Percentiles rank a stretch among this genome's conserved stretches.
These are phyloP conservation scores for Proliferodiscus dingleyae DNA, from an alignment of 2,329 filamentous ascomycete species.

Conservation along the genomic window DNA sequence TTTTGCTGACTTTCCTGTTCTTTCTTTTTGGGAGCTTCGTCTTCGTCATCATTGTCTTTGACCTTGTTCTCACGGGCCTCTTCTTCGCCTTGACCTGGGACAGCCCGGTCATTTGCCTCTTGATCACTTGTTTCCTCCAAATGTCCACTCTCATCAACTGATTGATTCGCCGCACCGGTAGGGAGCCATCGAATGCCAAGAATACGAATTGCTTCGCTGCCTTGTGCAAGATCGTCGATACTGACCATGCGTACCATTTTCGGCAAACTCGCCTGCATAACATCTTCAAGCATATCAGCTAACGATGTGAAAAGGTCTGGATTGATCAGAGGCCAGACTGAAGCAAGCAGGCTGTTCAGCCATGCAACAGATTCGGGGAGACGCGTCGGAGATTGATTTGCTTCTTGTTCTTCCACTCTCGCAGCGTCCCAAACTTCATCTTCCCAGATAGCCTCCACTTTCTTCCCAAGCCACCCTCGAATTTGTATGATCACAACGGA, in stretches of 20 bases:
- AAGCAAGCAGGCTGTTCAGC: conserved; percentile 64
- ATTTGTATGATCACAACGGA: conserved; percentile 41
- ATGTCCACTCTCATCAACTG: conserved; percentile 55
- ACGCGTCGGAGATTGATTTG: conserved; percentile 26
- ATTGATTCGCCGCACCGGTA: conserved; percentile 60
- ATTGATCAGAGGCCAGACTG: conserved; percentile 71
- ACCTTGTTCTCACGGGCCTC: conserved; percentile 31
- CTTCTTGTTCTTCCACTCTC: conserved; percentile 43
- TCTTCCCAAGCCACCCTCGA: conserved; percentile 56
- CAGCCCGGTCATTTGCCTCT: conserved; percentile 46
- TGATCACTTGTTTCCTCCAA: conserved; percentile 38
- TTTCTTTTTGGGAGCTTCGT: conserved; percentile 31
- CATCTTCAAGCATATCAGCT: conserved; percentile 68
- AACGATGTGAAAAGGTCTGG: conserved; percentile 67
- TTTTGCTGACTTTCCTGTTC: conserved; percentile 26
- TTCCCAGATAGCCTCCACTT: conserved; percentile 58
- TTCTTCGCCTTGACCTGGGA: conserved; percentile 34
- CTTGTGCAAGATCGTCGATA: conserved; percentile 71
- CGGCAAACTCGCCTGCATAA: conserved; percentile 73
- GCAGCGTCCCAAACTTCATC: conserved; percentile 66
- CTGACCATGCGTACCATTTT: conserved; percentile 68
- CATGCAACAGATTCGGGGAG: conserved; percentile 52
- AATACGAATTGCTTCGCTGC: conserved; percentile 65
- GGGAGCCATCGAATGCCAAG: conserved; percentile 69
- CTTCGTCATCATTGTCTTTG: conserved; percentile 30